Conservation (phyloP, 352 stramenopile genomes). For the Nothophytophthora sp. region DNA sequence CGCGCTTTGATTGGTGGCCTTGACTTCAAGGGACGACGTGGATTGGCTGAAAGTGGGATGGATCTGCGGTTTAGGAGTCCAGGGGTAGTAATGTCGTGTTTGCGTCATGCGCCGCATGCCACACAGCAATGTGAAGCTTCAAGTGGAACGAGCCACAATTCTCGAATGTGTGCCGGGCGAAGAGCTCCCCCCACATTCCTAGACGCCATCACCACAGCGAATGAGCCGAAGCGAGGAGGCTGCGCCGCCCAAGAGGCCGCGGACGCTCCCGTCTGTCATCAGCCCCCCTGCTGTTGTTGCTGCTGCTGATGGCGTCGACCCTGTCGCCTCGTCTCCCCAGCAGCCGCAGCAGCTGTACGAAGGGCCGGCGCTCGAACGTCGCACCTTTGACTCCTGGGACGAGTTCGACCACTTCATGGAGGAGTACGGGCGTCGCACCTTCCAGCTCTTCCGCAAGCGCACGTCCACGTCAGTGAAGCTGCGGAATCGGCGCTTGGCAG, state of each 20-base stretch:
- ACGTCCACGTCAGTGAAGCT: slow-evolving; percentile 39
- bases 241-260: neutral
- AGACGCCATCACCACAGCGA: too few species aligned
- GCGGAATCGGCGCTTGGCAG: slow-evolving; percentile 28
- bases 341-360: slow-evolving; percentile 8
- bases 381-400: slow-evolving; percentile 32
- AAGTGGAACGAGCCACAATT: neutral
- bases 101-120: neutral
- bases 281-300: too few species aligned
- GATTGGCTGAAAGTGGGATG: neutral
- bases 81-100: neutral
- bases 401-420: slow-evolving; percentile 35
- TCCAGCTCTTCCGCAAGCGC: slow-evolving; percentile 40
- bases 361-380: slow-evolving; percentile 14
- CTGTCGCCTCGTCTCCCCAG: too few species aligned
- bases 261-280: neutral
- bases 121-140: neutral
- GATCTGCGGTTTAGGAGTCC: neutral
- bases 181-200: neutral
- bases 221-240: neutral
- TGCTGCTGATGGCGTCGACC: too few species aligned
- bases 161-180: too few species aligned
- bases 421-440: slow-evolving; percentile 24
- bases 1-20: too few species aligned
- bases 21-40: too few species aligned